phyloP scores from a whole-genome alignment of 805 yeast genomes.

The Candida vartiovaarae region DNA sequence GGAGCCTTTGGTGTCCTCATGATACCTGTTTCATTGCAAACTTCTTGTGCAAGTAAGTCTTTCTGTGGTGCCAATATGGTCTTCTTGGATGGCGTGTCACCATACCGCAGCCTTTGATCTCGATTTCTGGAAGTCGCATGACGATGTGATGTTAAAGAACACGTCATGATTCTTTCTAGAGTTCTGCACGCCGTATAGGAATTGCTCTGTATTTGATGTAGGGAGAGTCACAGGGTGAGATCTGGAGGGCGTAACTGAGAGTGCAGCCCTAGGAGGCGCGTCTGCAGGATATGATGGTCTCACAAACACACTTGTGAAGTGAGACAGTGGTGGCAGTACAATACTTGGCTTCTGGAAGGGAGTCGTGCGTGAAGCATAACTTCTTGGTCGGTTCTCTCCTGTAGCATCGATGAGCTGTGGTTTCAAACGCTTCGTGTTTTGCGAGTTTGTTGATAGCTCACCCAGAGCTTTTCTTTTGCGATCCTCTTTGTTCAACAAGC shows the following conservation, averaged over 20 bases:
- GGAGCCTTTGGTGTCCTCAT: too few species aligned
- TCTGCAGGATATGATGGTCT: neutral
- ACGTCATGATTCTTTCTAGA: constrained; percentile 6
- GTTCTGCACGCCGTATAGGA: constrained; percentile 7
- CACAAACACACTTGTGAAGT: constrained; percentile 1
- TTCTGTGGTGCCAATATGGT: too few species aligned
- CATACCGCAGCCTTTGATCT: neutral
- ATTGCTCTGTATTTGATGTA: neutral
- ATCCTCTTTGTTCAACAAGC: constrained; percentile 10
- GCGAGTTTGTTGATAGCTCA: constrained; percentile 5
- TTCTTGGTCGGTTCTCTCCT: neutral
- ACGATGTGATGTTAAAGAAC: constrained; percentile 8
- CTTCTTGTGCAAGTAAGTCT: too few species aligned
- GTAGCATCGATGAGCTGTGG: neutral
- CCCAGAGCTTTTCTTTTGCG: constrained; percentile 8
- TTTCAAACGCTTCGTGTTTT: constrained; percentile 3
- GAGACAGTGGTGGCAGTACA: constrained; percentile 9
- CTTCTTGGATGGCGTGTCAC: neutral
- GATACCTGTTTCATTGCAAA: too few species aligned
- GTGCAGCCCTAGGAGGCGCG: neutral
- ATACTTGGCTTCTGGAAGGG: constrained; percentile 3
- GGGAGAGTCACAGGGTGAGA: neutral
- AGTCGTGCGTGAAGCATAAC: neutral
- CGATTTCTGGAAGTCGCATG: constrained; percentile 7
- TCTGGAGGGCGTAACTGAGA: neutral